A percentile compares a stretch with the other conserved stretches of the same genome.
Evolutionary conservation across 2,329 filamentous ascomycete genomes (phyloP).

Genomic region (Ophiocordyceps camponoti-saundersi): DNA sequence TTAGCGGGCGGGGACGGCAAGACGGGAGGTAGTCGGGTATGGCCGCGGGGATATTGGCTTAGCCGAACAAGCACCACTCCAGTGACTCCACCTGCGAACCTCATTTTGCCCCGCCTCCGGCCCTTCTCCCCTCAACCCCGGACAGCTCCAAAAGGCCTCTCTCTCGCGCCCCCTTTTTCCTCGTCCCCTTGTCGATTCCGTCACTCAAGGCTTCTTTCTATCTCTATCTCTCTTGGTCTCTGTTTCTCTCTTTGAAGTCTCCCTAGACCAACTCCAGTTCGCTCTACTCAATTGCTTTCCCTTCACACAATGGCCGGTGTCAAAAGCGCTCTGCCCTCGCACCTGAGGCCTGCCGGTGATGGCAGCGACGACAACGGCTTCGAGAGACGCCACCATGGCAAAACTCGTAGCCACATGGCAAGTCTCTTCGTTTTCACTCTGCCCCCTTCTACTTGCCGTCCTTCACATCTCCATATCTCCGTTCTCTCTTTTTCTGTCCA

Average conservation of each 20-base stretch:
- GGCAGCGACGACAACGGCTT: slow-evolving; percentile 31
- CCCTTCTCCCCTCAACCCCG: background rate
- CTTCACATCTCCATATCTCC: background rate
- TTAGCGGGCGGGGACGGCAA: no score
- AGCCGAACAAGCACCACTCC: background rate
- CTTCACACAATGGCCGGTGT: slow-evolving; percentile 48
- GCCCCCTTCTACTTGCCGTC: no score
- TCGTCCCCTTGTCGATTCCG: background rate
- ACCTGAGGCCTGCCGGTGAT: slow-evolving; percentile 52
- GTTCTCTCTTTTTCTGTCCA: background rate
- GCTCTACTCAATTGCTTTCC: background rate
- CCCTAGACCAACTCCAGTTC: no score
- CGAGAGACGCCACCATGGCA: slow-evolving; percentile 58
- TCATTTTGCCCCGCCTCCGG: background rate
- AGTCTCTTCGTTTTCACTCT: slow-evolving; percentile 21
- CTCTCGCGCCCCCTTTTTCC: background rate
- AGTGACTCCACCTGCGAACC: background rate
- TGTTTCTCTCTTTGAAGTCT: background rate
- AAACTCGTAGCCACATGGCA: slow-evolving; percentile 75
- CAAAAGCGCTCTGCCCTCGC: slow-evolving; percentile 65
- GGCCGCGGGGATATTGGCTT: background rate
- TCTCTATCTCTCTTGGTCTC: background rate
- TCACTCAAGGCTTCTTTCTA: background rate
- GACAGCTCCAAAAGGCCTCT: background rate
- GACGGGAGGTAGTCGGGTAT: no score